Base-by-base conservation (phyloP, 306 rosid species). In the Pueraria montana region DNA sequence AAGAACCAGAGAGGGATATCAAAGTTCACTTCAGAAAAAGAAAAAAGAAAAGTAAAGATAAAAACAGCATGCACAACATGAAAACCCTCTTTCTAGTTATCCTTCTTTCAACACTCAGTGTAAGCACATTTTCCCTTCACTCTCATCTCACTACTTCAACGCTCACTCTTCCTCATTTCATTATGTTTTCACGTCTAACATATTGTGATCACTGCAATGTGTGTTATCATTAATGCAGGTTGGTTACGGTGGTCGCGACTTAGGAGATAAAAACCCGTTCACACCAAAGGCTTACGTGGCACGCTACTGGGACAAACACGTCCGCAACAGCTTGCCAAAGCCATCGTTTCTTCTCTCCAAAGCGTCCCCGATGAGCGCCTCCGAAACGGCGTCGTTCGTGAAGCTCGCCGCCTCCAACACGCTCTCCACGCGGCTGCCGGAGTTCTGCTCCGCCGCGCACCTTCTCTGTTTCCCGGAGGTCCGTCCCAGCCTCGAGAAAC, bases 231-330 rank as follows among this genome's bases (percentile, higher is more conserved):
- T 2, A 38, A 38, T 38, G 95, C 93, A 94, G 98, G 94, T 92
- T 62, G 73, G 80, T 52, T 14, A 18, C 6, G 82, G 86, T 36
- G 79, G 78, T 1, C 59, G 76, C 23, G 20, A 74, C 18, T 36
- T 61, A 6, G 88, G 32, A 5, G 89, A 71, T n/a, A 72, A 86
- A 21, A 89, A 84, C 81, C 98, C 98, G 1, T 93, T 95, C 80
- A 74, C 94, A 0, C 98, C 98, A 0, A 92, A 81, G 26, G 94
- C 96, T 2, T 88, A 58, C 72, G 80, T 84, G 68, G 75, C 79
- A 27, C 98, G 98, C 3, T 95, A 95, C 45, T 95, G 98, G 98
- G 89, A 86, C 85, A 88, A 78, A 66, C 91, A 80, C 84, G 81
- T 93, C 52, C 68, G 78, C 17, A 95, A 86, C 87, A 59, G 72